Evolutionary conservation across 371 early-diverging fungal genomes (phyloP), one percentile per base, ranked within the genome.

Genomic region (Blastocladiella emersonii): DNA sequence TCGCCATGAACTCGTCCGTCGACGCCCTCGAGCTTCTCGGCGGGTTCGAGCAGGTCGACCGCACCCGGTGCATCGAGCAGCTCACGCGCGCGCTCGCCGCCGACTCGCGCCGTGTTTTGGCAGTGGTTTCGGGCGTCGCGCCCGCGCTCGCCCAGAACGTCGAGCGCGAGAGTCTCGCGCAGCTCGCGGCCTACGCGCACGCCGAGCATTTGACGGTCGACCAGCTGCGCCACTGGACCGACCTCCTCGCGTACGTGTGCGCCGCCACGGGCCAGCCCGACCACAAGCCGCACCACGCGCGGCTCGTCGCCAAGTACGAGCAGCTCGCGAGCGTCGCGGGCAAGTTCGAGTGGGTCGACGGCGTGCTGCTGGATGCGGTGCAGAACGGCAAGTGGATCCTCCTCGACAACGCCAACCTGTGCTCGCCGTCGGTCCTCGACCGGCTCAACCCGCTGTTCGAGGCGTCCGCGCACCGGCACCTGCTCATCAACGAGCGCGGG

Each of bases 331-430:
- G 19, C 15, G 34, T 34, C n/a, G 44, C 43, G 17, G 69, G 69
- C 23, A 53, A 37, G 44, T 98, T 98, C 68, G 97, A 96, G 70
- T 98, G 97, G 96, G 86, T 95, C 45, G 96, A 97, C 73, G 98
- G 99, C 41, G 81, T 91, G 5, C 78, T 99, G 25, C 85, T 99
- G 44, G 80, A 87, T 56, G 99, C 99, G 0, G 74, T 99, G 39
- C 83, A 90, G 68, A 6, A 51, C 30, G 51, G 53, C 53, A 37
- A 62, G 56, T 99, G 99, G 99, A 76, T 99, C 36, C 75, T 99
- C 61, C 84, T 99, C 49, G 99, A 99, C 75, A 98, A 99, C 71
- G 93, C 97, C 64, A 99, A 99, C 70, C 72, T 93, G 63, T 96
- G 97, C 71, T 90, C 90, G 64, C 87, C 98, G 1, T 89, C 94